Evolutionary conservation across 2,329 filamentous ascomycete species (phyloP).

Genomic region (Curvularia hawaiiensis): DNA sequence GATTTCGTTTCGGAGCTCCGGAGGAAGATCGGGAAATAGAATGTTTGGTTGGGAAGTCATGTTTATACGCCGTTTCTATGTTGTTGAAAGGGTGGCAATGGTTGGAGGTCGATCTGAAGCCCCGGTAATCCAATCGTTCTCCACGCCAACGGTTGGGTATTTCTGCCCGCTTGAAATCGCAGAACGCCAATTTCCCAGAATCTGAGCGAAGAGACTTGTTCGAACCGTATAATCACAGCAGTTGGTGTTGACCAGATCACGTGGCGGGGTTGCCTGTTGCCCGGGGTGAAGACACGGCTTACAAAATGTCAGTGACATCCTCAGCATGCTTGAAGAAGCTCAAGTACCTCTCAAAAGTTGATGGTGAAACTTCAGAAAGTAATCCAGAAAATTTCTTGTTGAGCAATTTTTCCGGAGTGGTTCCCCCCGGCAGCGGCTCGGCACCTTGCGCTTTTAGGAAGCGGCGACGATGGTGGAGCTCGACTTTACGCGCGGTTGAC

Average conservation of each 20-base stretch:
- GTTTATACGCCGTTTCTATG: neutral
- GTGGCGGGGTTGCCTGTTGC: conserved; percentile 18
- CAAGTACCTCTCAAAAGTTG: conserved; percentile 11
- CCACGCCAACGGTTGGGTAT: too few relatives aligned
- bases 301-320: conserved; percentile 15
- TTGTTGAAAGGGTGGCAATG: too few relatives aligned
- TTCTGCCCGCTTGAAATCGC: neutral
- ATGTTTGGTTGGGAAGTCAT: conserved; percentile 13
- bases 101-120: neutral
- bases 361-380: neutral
- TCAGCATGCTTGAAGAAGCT: conserved; percentile 2
- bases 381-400: conserved; percentile 4
- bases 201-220: conserved; percentile 16
- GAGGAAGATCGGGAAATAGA: conserved; percentile 34
- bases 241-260: conserved; percentile 19
- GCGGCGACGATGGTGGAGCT: conserved; percentile 14
- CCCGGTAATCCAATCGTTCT: neutral
- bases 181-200: neutral
- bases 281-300: conserved; percentile 16
- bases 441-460: conserved; percentile 22
- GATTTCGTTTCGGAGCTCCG: conserved; percentile 40
- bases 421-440: conserved; percentile 23
- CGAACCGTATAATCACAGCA: conserved; percentile 1
- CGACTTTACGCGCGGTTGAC: conserved; percentile 1
- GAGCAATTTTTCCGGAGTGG: conserved; percentile 21